A percentile compares a stretch with the other conserved stretches of the same genome.
phyloP scores from a whole-genome alignment of 2,329 filamentous ascomycete species.

The Exophiala spinifera region DNA sequence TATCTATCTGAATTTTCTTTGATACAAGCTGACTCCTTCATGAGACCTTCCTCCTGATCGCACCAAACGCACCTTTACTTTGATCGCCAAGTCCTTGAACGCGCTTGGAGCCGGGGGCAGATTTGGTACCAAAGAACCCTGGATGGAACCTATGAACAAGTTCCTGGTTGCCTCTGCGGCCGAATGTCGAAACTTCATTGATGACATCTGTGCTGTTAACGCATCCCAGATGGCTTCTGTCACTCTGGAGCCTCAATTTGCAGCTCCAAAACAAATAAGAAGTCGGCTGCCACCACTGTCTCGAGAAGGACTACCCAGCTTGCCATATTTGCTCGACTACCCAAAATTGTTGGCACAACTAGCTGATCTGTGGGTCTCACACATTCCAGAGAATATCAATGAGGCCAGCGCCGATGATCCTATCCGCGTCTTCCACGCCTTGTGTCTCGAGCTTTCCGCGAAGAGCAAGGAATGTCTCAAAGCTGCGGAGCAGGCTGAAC shows the following conservation, averaged over 20 bases:
- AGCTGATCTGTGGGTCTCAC: slow-evolving; percentile 58
- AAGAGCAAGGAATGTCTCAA: slow-evolving; percentile 46
- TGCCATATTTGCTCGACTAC: slow-evolving; percentile 90
- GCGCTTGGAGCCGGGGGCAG: slow-evolving; percentile 85
- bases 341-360: slow-evolving; percentile 80
- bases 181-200: slow-evolving; percentile 82
- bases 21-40: slow-evolving; percentile 24
- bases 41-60: slow-evolving; percentile 75
- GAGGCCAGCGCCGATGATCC: slow-evolving; percentile 40
- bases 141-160: slow-evolving; percentile 98
- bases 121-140: slow-evolving; percentile 93
- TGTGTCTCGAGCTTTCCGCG: slow-evolving; percentile 42
- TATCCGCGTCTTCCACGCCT: slow-evolving; percentile 43
- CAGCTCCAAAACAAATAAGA: slow-evolving; percentile 86
- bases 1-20: neutral
- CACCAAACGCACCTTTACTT: slow-evolving; percentile 81
- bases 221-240: slow-evolving; percentile 61
- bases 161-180: slow-evolving; percentile 74
- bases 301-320: slow-evolving; percentile 85
- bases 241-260: slow-evolving; percentile 65
- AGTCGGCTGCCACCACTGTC: slow-evolving; percentile 75
- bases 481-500: slow-evolving; percentile 48
- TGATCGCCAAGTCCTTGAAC: slow-evolving; percentile 90
- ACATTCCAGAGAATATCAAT: slow-evolving; percentile 39
- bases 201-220: slow-evolving; percentile 79